Evolutionary conservation across 805 yeast genomes (phyloP).

Genomic region (Kazachstania bromeliacearum): DNA sequence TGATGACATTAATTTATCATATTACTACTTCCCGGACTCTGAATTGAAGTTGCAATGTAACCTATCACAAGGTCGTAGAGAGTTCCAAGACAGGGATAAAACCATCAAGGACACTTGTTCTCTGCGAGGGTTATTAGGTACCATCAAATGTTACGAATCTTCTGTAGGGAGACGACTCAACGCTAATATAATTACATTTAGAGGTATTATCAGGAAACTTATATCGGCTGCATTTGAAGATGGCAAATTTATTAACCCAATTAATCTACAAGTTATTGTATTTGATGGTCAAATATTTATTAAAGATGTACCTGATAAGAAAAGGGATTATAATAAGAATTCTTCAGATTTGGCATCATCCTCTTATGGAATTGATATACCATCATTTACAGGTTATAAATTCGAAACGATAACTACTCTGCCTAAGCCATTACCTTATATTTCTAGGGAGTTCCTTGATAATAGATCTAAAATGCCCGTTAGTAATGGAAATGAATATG

Average conservation of each 20-base stretch:
- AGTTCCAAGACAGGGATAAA: slow-evolving; percentile 44
- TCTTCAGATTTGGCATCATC: background rate
- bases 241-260: slow-evolving; percentile 35
- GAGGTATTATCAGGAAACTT: slow-evolving; percentile 73
- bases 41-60: slow-evolving; percentile 49
- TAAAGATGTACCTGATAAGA: slow-evolving; percentile 35
- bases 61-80: slow-evolving; percentile 56
- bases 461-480: slow-evolving; percentile 49
- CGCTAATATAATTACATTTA: slow-evolving; percentile 67
- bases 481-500: slow-evolving; percentile 66
- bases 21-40: slow-evolving; percentile 77
- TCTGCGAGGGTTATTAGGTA: slow-evolving; percentile 46
- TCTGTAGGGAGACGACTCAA: slow-evolving; percentile 22
- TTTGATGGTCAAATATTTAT: slow-evolving; percentile 74
- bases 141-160: slow-evolving; percentile 49
- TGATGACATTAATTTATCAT: slow-evolving; percentile 47
- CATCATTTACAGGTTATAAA: slow-evolving; percentile 64
- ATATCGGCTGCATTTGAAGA: slow-evolving; percentile 45
- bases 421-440: slow-evolving; percentile 62
- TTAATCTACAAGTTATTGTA: slow-evolving; percentile 52
- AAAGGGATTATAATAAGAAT: slow-evolving; percentile 4
- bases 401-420: slow-evolving; percentile 76
- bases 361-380: slow-evolving; percentile 26
- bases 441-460: slow-evolving; percentile 59
- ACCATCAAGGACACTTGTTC: slow-evolving; percentile 38